phyloP scores from a whole-genome alignment of 23 red algal species.

The Gracilaria gracilis region DNA sequence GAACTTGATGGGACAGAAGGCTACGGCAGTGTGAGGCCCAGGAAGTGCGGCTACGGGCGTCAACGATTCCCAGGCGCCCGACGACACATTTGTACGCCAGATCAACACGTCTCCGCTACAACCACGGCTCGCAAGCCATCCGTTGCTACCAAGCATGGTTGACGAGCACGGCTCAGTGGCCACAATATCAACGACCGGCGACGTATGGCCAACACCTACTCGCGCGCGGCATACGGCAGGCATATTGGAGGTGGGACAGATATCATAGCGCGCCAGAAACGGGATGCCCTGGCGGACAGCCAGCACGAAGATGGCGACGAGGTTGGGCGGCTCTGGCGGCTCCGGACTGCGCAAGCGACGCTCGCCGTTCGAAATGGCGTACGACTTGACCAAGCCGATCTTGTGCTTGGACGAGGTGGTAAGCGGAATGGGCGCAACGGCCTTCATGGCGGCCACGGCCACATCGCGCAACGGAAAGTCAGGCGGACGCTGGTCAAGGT shows the following conservation, averaged over 20 bases:
- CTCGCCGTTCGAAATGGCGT: constrained; percentile 86
- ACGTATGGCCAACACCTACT: constrained; percentile 61
- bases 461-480: constrained; percentile 44
- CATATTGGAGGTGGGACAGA: constrained; percentile 62
- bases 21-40: constrained; percentile 71
- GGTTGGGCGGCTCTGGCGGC: constrained; percentile 76
- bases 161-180: constrained; percentile 35
- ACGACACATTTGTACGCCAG: constrained; percentile 53
- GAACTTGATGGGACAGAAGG: constrained; percentile 39
- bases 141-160: constrained; percentile 31
- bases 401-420: constrained; percentile 60
- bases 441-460: constrained; percentile 51
- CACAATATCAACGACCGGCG: constrained; percentile 29
- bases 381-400: constrained; percentile 75
- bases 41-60: constrained; percentile 43
- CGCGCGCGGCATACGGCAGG: constrained; percentile 65
- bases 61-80: constrained; percentile 43
- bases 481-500: constrained; percentile 25
- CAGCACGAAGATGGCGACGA: constrained; percentile 62
- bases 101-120: constrained; percentile 49
- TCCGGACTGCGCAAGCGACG: constrained; percentile 76
- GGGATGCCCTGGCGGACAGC: constrained; percentile 54
- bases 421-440: constrained; percentile 71
- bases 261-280: constrained; percentile 70
- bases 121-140: constrained; percentile 71